Evolutionary conservation across 2,329 filamentous ascomycete species (phyloP), one percentile per base, ranked within the genome.

Genomic region (Pseudopithomyces chartarum): DNA sequence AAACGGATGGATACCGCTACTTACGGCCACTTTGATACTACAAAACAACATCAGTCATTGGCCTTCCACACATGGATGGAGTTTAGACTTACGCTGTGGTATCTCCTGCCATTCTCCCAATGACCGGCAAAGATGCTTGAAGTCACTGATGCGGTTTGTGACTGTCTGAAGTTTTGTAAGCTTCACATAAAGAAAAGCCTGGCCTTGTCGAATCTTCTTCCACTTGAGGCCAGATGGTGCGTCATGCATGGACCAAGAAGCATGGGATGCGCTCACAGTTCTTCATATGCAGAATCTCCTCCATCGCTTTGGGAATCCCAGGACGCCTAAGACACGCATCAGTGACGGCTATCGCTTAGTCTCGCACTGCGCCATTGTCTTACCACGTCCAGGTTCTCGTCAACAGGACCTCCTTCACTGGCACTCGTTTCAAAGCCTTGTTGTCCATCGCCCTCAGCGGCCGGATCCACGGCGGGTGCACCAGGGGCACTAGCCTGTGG

Each of bases 21-120:
- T 45, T 23, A 57, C 55, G 38, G 23, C 58, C 58, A 44, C 58
- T 55, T 55, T 55, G 58, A 44, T 57, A 60, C 57, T 56, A 32
- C 6, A 13, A 2, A 10, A 20, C 3, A 12, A 29, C 22, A 17
- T 15, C 6, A 29, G 26, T 46, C 43, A 46, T 3, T n/a, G 11
- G 5, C 4, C 2, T 46, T 33, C n/a, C n/a, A 23, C 12, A 36
- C 8, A 6, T n/a, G 26, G 13, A 23, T 15, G 17, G 5, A 49
- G 17, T 15, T 13, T 10, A 11, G 47, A 38, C 56, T 55, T 39
- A 55, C 53, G 17, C 58, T 58, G 50, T 69, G 67, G 46, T 71
- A 70, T 19, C 68, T 58, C 23, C 68, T 55, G 17, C 68, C 68
- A 34, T 71, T 70, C 46, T 71, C 67, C 38, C 64, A 72, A n/a